Percentiles rank a stretch among this genome's conserved stretches.
Evolutionary conservation across 306 rosid genomes (phyloP).

Genomic region (Sophora flavescens): DNA sequence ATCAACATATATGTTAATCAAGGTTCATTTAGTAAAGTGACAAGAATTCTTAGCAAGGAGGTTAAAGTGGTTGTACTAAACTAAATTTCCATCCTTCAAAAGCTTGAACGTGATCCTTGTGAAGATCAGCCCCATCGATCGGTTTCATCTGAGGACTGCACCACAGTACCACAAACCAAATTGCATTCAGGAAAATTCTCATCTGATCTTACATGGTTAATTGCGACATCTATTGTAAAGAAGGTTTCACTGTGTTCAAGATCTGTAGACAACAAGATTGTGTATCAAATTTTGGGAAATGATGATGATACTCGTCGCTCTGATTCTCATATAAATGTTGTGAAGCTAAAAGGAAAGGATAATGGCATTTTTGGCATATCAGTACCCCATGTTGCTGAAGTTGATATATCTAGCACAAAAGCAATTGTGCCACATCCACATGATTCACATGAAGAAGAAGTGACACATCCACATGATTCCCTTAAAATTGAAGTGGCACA

Average conservation of each 20-base stretch:
- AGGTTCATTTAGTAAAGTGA: conserved; percentile 81
- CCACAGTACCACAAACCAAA: conserved; percentile 65
- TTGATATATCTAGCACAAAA: too few species aligned
- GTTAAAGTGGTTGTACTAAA: conserved; percentile 58
- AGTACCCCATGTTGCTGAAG: too few species aligned
- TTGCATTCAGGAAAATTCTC: conserved; percentile 73
- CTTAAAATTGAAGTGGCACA: too few species aligned
- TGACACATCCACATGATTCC: too few species aligned
- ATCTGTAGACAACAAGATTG: conserved; percentile 72
- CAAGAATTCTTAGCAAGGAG: conserved; percentile 67
- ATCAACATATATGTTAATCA: conserved; percentile 74
- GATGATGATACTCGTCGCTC: conserved; percentile 40
- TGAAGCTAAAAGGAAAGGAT: conserved; percentile 54
- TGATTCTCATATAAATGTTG: conserved; percentile 49
- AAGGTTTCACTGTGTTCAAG: conserved; percentile 64
- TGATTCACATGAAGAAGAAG: too few species aligned
- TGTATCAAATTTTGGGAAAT: conserved; percentile 67
- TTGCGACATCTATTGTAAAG: conserved; percentile 68
- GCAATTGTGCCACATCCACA: too few species aligned
- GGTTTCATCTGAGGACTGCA: conserved; percentile 73
- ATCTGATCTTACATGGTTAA: conserved; percentile 78
- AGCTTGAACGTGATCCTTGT: conserved; percentile 55
- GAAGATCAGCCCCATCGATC: conserved; percentile 68
- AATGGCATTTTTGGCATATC: too few species aligned
- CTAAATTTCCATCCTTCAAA: conserved; percentile 75